phyloP scores from a whole-genome alignment of 2,329 filamentous ascomycete species.

The Trichoderma pleuroti region DNA sequence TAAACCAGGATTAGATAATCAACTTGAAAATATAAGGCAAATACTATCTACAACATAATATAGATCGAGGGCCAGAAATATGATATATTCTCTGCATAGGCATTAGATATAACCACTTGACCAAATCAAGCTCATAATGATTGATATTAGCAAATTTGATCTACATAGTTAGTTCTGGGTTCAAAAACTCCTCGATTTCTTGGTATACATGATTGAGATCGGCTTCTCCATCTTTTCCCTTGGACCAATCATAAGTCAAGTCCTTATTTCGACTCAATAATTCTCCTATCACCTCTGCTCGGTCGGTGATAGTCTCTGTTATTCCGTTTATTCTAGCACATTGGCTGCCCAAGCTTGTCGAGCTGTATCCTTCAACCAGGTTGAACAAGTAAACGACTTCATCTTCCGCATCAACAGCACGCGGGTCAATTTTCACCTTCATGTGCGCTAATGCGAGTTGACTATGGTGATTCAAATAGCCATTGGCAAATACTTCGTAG shows the following conservation, averaged over 20 bases:
- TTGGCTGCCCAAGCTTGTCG: conserved; percentile 77
- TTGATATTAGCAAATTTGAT: not conserved
- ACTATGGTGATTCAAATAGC: conserved; percentile 49
- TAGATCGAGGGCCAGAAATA: not conserved
- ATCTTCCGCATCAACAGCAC: conserved; percentile 50
- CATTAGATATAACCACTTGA: not conserved
- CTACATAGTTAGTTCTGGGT: not conserved
- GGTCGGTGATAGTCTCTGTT: conserved; percentile 63
- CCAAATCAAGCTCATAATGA: not conserved
- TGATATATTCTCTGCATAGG: not conserved
- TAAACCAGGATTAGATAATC: not conserved
- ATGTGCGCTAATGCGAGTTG: conserved; percentile 64
- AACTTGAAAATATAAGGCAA: no score
- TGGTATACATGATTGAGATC: not conserved
- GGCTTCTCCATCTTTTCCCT: not conserved
- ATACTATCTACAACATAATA: no score
- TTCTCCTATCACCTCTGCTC: conserved; percentile 70
- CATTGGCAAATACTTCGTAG: conserved; percentile 68
- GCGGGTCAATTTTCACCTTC: conserved; percentile 60
- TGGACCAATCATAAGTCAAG: not conserved
- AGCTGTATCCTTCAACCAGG: conserved; percentile 62
- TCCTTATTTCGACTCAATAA: conserved; percentile 67
- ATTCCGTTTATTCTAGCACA: conserved; percentile 89
- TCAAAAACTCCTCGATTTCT: not conserved
- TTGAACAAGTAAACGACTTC: conserved; percentile 75